Evolutionary conservation across 2,329 filamentous ascomycete genomes (phyloP).

Genomic region (Lachnellula subtilissima): DNA sequence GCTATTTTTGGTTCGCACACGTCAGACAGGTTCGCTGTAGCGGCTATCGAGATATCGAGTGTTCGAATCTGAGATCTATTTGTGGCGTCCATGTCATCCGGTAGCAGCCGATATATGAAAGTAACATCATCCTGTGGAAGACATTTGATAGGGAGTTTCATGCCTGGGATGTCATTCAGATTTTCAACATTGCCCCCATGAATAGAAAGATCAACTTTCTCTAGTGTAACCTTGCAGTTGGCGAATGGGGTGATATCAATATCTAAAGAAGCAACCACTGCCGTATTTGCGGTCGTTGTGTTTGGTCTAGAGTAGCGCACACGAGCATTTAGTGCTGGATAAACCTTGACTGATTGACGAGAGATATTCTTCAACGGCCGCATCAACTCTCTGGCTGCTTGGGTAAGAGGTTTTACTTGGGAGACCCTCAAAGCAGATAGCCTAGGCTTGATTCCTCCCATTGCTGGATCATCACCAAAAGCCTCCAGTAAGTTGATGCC

Average conservation of each 20-base stretch:
- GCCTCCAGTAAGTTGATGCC: constrained; percentile 74
- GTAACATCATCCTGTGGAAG: constrained; percentile 71
- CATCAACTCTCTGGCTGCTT: constrained; percentile 52
- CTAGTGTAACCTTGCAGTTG: constrained; percentile 59
- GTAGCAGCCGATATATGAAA: constrained; percentile 64
- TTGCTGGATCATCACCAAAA: constrained; percentile 60
- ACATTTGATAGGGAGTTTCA: constrained; percentile 54
- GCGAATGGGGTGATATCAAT: constrained; percentile 69
- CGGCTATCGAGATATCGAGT: constrained; percentile 56
- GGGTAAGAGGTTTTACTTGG: constrained; percentile 64
- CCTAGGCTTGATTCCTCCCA: constrained; percentile 55
- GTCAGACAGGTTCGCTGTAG: constrained; percentile 52
- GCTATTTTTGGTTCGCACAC: constrained; percentile 55
- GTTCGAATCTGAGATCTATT: constrained; percentile 46
- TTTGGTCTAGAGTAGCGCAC: constrained; percentile 66
- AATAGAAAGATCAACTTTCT: constrained; percentile 53
- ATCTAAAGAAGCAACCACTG: constrained; percentile 66
- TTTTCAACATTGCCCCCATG: constrained; percentile 54
- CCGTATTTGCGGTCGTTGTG: constrained; percentile 48
- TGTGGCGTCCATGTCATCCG: constrained; percentile 33
- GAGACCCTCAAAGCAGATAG: constrained; percentile 72
- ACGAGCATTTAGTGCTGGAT: constrained; percentile 66
- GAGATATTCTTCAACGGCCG: constrained; percentile 62
- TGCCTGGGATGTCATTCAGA: constrained; percentile 45
- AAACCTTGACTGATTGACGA: constrained; percentile 57